Conservation (phyloP, 306 rosid species). For the Senna siamea region DNA sequence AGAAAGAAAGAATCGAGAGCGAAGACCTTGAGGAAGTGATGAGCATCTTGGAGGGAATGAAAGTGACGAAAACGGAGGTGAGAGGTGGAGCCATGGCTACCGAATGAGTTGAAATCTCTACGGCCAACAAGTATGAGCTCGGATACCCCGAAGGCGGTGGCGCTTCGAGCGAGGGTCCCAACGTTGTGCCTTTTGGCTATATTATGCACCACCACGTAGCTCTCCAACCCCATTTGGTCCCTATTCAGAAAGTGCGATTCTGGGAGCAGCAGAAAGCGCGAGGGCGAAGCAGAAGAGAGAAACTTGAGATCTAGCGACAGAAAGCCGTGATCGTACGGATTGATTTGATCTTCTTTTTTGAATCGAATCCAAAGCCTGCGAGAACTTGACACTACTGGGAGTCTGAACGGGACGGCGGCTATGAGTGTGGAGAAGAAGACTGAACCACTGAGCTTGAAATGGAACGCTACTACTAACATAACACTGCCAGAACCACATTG, state of each 20-base stretch:
- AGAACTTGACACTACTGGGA: background rate
- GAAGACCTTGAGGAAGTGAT: conserved; percentile 63
- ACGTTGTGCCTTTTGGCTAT: conserved; percentile 91
- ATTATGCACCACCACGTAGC: conserved; percentile 90
- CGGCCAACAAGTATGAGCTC: conserved; percentile 87
- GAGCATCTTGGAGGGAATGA: conserved; percentile 81
- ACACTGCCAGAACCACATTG: no score
- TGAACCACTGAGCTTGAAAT: no score
- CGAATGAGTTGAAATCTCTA: conserved; percentile 85
- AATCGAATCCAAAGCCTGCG: background rate
- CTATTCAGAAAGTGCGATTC: background rate
- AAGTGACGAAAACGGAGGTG: conserved; percentile 90
- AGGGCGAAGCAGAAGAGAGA: no score
- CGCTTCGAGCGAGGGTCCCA: conserved; percentile 89
- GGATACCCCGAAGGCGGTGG: conserved; percentile 88
- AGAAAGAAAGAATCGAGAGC: no score
- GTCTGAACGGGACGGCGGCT: background rate
- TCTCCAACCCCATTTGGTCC: conserved; percentile 53
- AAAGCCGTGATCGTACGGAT: no score
- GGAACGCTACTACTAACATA: no score
- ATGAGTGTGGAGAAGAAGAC: no score
- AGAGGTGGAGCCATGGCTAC: conserved; percentile 89
- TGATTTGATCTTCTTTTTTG: background rate
- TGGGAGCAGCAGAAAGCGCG: no score
- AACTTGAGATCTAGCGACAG: background rate